phyloP scores from a whole-genome alignment of 768 basidiomycete genomes.

The Lentinus tigrinus region DNA sequence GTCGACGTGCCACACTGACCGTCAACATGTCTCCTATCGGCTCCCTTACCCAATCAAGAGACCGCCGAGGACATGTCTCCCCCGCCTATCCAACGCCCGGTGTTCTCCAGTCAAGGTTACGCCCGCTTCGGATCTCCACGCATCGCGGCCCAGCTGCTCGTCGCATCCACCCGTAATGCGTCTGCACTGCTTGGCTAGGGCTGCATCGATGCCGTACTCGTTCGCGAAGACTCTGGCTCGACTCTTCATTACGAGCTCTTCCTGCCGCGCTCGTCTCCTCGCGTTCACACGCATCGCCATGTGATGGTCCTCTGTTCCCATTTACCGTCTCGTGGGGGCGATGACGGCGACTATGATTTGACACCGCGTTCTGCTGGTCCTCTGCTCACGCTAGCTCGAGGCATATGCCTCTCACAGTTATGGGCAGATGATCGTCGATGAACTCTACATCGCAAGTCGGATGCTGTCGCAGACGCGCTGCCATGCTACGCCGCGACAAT shows the following conservation, averaged over 20 bases:
- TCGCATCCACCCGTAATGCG: background rate
- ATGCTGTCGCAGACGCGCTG: background rate
- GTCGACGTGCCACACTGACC: background rate
- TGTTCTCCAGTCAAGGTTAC: background rate
- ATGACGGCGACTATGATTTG: conserved; percentile 7
- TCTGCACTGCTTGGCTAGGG: background rate
- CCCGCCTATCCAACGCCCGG: background rate
- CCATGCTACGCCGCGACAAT: background rate
- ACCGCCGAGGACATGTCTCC: too few relatives aligned
- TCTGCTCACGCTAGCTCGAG: background rate
- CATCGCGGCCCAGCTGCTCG: background rate
- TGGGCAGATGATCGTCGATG: background rate
- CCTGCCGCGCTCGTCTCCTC: background rate
- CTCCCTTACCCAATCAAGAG: background rate
- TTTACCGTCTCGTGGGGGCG: background rate
- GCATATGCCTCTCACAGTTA: background rate
- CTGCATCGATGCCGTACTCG: background rate
- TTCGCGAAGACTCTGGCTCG: background rate
- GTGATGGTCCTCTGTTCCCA: conserved; percentile 6
- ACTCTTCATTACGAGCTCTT: background rate
- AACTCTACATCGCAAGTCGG: background rate
- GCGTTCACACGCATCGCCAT: conserved; percentile 8
- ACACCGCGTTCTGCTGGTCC: background rate
- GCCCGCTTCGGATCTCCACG: conserved; percentile 4
- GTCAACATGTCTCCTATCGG: background rate